Evolutionary conservation across 768 basidiomycete species (phyloP), one percentile per base, ranked within the genome.

Genomic region (Suillus subalutaceus): DNA sequence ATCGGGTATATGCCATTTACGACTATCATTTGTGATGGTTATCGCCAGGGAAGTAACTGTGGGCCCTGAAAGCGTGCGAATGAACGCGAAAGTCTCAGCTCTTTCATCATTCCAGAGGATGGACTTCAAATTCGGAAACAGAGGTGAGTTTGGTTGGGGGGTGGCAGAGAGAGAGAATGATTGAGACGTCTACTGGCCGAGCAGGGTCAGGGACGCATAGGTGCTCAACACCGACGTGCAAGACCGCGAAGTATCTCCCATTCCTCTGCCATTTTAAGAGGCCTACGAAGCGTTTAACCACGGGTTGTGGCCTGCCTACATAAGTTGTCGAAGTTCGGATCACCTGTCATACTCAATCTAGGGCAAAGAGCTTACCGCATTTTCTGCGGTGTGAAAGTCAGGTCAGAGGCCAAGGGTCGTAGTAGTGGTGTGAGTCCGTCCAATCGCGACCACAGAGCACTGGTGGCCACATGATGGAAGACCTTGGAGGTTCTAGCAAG

Each of bases 401-500:
- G 26, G 30, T 63, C 56, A 9, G 62, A 61, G 20, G 62, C 44
- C 32, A 66, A 44, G 26, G 38, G n/a, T 46, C 7, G 53, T 18
- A 66, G 18, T 26, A 66, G 38, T 37, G 65, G 65, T 7, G 63
- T 20, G 37, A 66, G 53, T 20, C 63, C 65, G 5, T 44, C 32
- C 15, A 66, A 20, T 40, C 43, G 38, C 2, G 37, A 41, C 68
- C 68, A 68, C 23, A 68, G 35, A 35, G 26, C 38, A 8, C 43
- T 63, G n/a, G 50, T 43, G 20, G 66, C 68, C 32, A 67, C 67
- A 43, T 60, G 55, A 60, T 61, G 46, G 23, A 68, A 68, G 15
- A 32, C 6, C 35, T 52, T 63, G 52, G 67, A 68, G 6, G 68
- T 68, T 30, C 66, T 58, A n/a, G 68, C 68, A 26, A 68, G 62